Conservation (phyloP, 2,329 filamentous ascomycete genomes). For the Graphiopsis chlorocephala region DNA sequence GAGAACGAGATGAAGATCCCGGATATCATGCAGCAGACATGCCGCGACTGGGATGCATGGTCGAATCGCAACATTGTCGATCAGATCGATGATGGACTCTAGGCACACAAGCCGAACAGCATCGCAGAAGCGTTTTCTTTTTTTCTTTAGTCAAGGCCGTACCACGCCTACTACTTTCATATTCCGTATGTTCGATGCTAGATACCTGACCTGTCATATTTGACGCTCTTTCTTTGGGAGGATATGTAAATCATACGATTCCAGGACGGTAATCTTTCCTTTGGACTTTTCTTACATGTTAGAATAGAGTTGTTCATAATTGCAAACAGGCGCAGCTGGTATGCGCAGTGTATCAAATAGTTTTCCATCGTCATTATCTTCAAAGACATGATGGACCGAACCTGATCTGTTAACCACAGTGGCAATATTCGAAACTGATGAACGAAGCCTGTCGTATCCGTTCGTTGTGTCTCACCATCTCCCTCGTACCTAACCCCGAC, state of each 20-base stretch:
- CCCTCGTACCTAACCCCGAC: background rate
- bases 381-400: background rate
- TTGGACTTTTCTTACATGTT: background rate
- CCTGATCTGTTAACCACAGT: too few relatives aligned
- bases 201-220: background rate
- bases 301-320: background rate
- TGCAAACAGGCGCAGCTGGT: background rate
- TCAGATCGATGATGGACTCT: conserved; percentile 50
- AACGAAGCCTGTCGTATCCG: background rate
- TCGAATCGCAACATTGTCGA: conserved; percentile 51
- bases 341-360: background rate
- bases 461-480: background rate
- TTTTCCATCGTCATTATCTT: background rate
- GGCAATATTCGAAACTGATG: too few relatives aligned
- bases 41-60: conserved; percentile 52
- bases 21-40: conserved; percentile 46
- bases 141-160: background rate
- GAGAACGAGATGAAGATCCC: conserved; percentile 45
- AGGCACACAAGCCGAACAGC: background rate
- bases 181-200: background rate
- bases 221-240: background rate
- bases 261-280: background rate
- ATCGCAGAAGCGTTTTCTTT: background rate
- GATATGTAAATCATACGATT: background rate
- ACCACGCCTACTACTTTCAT: conserved; percentile 36